Base-by-base conservation (phyloP, 495 filamentous ascomycete species). In the Annulohypoxylon moriforme region DNA sequence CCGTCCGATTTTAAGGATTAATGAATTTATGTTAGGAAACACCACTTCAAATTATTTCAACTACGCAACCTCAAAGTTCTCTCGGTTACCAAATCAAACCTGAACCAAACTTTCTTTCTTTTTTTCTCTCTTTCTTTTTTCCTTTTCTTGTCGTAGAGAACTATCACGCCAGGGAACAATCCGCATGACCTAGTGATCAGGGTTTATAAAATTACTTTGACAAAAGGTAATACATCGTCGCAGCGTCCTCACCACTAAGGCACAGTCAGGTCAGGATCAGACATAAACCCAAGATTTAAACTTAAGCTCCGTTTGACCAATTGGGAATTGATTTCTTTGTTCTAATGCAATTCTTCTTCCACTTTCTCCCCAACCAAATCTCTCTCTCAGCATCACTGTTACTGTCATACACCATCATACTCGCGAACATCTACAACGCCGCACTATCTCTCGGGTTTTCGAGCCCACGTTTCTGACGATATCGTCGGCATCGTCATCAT, bases 321-420 rank as follows among this genome's bases (percentile, higher is more conserved):
- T 25, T 34, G 10, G 22, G 0, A 25, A 25, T 16, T 20, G 16
- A 16, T 25, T 60, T 70, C 67, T 65, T 70, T 70, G 67, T 70
- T 34, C 31, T 13, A 27, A 18, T 11, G 14, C 34, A 52, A 44
- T 20, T 20, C 13, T 18, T 44, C 40, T 44, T 44, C 40, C 52
- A 36, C 49, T 8, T 34, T 46, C 47, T 36, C 31, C 31, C 29
- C 25, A 59, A 53, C 38, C 29, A 55, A 36, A n/a, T n/a, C 14
- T 13, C 7, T 31, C 14, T 60, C 31, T 8, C 11, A 20, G n/a
- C n/a, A 44, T 13, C 40, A 8, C 52, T 36, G 16, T 13, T n/a
- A 8, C 52, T 36, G 16, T 16, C 40, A 61, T 25, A 31, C 58
- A 46, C 16, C 25, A 20, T 34, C 20, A n/a, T 24, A 36, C 14